Conservation (phyloP, 345 rosid genomes). For the Balakata baccata region DNA sequence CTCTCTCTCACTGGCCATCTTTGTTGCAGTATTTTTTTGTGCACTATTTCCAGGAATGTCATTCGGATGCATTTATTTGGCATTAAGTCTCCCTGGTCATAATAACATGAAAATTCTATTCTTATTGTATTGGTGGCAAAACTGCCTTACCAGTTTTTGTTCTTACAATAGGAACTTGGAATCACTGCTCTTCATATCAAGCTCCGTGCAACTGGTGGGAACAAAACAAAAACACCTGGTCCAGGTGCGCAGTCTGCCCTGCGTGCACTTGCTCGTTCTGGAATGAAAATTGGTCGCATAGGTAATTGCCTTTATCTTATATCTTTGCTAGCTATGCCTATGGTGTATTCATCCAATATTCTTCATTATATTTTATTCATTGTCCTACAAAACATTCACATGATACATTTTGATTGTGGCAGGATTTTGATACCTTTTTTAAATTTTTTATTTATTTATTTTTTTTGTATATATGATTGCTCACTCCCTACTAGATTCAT, state of each 20-base stretch:
- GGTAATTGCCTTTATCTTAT: background rate
- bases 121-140: background rate
- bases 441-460: too few species aligned
- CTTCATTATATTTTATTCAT: too few species aligned
- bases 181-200: conserved; percentile 32
- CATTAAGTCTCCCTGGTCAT: background rate
- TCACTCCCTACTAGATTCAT: too few species aligned
- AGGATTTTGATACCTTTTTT: too few species aligned
- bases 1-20: too few species aligned
- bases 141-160: background rate
- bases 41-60: background rate
- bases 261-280: conserved; percentile 34
- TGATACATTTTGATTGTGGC: too few species aligned
- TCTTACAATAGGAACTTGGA: conserved; percentile 26
- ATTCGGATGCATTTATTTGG: background rate
- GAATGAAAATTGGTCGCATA: conserved; percentile 34
- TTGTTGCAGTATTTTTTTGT: background rate
- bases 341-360: background rate
- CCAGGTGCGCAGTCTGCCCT: conserved; percentile 38
- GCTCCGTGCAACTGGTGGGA: conserved; percentile 37
- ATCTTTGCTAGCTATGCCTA: background rate
- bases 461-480: too few species aligned
- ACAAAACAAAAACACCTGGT: conserved; percentile 35
- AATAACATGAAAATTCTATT: background rate
- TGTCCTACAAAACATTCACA: too few species aligned